phyloP scores from a whole-genome alignment of 1,284 basidiomycete species.

The Ganoderma sinense region DNA sequence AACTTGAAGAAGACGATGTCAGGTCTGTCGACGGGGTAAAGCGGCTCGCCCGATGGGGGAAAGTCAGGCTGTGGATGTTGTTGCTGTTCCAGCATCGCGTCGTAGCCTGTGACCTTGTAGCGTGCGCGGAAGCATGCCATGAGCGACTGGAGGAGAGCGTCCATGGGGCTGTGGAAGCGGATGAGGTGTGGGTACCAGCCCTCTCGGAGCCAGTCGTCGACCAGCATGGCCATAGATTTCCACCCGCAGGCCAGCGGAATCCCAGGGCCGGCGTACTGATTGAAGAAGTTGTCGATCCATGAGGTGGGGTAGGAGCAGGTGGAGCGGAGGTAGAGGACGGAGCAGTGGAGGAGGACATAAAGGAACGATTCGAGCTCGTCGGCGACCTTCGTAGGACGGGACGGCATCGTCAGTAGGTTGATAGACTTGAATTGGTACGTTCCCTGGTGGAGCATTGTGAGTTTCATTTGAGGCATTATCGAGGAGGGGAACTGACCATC shows the following conservation, averaged over 20 bases:
- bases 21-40: background rate
- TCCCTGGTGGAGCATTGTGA: constrained; percentile 1
- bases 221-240: background rate
- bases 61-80: background rate
- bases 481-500: too few species aligned
- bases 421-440: constrained; percentile 24
- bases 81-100: background rate
- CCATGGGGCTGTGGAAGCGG: background rate
- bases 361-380: constrained; percentile 19
- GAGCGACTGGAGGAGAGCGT: background rate
- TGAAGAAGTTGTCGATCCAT: background rate
- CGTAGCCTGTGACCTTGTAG: background rate
- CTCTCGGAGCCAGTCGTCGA: background rate
- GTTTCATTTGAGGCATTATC: too few species aligned
- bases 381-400: background rate
- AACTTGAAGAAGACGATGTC: background rate
- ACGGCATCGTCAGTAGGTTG: background rate
- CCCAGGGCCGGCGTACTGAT: background rate
- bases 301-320: background rate
- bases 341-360: constrained; percentile 12
- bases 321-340: background rate
- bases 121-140: background rate
- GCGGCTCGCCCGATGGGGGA: background rate
- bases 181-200: background rate
- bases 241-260: background rate